Conservation (phyloP, 2,329 filamentous ascomycete species). For the Colletotrichum siamense region DNA sequence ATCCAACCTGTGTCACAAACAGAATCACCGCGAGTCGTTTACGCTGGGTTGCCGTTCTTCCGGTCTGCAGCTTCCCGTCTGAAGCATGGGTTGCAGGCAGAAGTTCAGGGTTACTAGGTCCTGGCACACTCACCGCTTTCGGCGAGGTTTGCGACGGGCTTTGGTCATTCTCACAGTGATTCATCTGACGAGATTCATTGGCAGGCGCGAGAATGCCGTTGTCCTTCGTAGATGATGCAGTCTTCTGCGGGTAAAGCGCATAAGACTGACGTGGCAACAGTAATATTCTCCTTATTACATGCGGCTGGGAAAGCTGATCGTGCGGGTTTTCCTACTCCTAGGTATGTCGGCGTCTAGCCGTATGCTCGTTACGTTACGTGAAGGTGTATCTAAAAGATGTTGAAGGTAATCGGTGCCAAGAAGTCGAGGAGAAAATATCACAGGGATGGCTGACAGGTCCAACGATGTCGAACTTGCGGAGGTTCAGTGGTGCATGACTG, state of each 20-base stretch:
- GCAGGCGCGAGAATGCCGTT: not conserved
- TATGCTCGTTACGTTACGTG: not conserved
- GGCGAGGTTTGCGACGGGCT: not conserved
- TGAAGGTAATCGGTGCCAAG: not conserved
- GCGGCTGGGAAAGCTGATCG: not conserved
- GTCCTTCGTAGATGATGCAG: not conserved
- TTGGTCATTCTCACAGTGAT: not conserved
- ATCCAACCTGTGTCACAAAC: not conserved
- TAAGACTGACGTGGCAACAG: not conserved
- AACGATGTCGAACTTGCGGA: not conserved
- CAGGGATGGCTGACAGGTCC: not conserved
- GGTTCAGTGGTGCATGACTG: not conserved
- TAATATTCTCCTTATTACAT: not conserved
- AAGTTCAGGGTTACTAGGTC: not conserved
- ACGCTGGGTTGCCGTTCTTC: not conserved
- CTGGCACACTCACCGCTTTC: conserved; percentile 1
- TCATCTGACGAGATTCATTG: not conserved
- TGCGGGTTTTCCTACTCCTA: not conserved
- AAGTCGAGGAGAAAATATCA: not conserved
- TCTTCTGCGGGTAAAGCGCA: not conserved
- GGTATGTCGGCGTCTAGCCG: not conserved
- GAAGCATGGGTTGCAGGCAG: not conserved
- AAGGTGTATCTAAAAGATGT: not conserved
- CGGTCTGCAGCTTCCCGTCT: conserved; percentile 2
- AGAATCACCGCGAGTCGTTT: not conserved